Evolutionary conservation across 202 grass and related monocot genomes (phyloP), one percentile per base, ranked within the genome.

Genomic region (Zoysia matrella): DNA sequence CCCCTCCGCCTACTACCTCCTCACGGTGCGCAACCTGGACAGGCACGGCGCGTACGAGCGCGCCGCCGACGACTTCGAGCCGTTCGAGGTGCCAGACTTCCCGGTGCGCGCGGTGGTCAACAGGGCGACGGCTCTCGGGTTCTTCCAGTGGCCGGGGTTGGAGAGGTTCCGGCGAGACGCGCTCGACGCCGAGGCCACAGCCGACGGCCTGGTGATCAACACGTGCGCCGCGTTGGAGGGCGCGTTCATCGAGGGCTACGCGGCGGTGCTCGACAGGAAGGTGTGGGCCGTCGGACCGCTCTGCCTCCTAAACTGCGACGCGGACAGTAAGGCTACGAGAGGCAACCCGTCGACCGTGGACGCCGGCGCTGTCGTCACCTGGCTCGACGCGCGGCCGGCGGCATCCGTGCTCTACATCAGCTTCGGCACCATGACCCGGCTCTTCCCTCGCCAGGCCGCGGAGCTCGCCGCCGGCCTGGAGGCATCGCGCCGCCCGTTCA

Each of bases 231-330:
- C 30, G 30, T 36, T 36, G 30, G 90, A 93, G 66, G 49, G 41
- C 52, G 30, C 22, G 1, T 90, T 88, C 76, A 1, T 85, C 4
- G n/a, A 82, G 22, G 16, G 65, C 36, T 93, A 90, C 81, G 79
- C 74, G 41, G 81, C 52, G 65, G 73, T 36, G 57, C 11, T 88
- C 30, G 63, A 58, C 7, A 57, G 15, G 47, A 76, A 68, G 71
- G 65, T 86, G 5, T 93, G 88, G 88, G 63, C 75, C 1, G 60
- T 90, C 8, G 85, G 88, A 0, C 88, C 91, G 49, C 68, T 93
- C 46, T 90, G 75, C 77, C 69, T 90, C 42, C 46, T 72, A 1
- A 67, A 80, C 74, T 2, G 54, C 14, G 74, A 88, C 51, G 14
- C 52, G 10, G 9, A 57, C 44, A 36, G 30, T 36, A 36, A 36